phyloP scores from a whole-genome alignment of 176 grass and related monocot genomes.

The Triticum monococcum region DNA sequence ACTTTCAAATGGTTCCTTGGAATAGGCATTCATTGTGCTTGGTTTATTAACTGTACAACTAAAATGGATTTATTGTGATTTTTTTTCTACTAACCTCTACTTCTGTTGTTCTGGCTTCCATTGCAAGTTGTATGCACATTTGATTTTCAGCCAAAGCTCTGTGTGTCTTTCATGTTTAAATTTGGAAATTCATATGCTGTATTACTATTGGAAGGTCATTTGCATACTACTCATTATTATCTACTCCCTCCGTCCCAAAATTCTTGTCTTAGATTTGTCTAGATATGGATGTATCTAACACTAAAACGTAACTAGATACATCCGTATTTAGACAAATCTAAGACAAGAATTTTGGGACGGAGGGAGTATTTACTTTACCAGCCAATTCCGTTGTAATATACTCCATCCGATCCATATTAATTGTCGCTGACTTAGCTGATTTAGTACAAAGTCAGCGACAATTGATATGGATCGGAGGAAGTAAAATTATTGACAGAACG shows the following conservation, averaged over 20 bases:
- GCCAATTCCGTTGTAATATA: not conserved
- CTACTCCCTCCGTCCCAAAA: too few species aligned
- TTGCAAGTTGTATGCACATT: slow-evolving; percentile 1
- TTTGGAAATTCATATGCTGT: not conserved
- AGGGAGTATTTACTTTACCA: not conserved
- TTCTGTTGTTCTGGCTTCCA: not conserved
- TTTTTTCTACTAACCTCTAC: not conserved
- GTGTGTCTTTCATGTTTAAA: slow-evolving; percentile 12
- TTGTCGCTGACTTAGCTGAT: too few species aligned
- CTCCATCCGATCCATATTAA: too few species aligned
- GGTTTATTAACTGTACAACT: not conserved
- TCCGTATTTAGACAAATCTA: too few species aligned
- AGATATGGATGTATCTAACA: too few species aligned
- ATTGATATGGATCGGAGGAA: too few species aligned
- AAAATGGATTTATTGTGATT: not conserved
- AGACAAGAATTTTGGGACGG: too few species aligned
- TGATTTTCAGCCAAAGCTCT: slow-evolving; percentile 1
- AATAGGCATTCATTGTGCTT: not conserved
- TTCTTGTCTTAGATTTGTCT: too few species aligned
- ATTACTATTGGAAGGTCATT: not conserved
- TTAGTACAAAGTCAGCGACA: too few species aligned
- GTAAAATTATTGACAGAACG: not conserved
- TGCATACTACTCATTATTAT: not conserved
- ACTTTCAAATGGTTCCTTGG: not conserved
- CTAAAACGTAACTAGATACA: too few species aligned